Conservation (phyloP, 2,329 filamentous ascomycete species). For the Westerdykella ornata region DNA sequence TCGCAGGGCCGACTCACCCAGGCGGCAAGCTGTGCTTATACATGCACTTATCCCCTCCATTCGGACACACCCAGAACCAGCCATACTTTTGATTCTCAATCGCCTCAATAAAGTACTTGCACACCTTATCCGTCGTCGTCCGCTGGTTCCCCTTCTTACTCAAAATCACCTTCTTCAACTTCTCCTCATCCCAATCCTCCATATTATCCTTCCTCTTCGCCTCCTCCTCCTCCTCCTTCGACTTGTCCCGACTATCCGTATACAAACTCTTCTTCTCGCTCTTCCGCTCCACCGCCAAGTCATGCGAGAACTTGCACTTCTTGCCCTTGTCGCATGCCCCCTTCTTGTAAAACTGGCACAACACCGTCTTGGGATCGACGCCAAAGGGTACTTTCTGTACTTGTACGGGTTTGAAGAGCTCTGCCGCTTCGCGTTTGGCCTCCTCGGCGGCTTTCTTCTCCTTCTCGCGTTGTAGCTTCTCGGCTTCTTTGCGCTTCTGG, state of each 20-base stretch:
- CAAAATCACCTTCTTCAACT: conserved; percentile 79
- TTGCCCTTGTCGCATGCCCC: conserved; percentile 87
- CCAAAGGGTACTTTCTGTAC: conserved; percentile 97
- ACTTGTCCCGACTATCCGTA: conserved; percentile 68
- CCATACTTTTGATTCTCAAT: conserved; percentile 98
- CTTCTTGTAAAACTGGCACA: conserved; percentile 97
- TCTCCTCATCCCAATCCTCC: conserved; percentile 96
- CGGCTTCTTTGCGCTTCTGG: conserved; percentile 70
- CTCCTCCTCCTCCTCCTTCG: conserved; percentile 61
- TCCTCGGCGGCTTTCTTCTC: conserved; percentile 89
- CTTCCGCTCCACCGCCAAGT: conserved; percentile 82
- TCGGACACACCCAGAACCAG: conserved; percentile 98
- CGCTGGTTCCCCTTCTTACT: conserved; percentile 97
- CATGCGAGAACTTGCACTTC: conserved; percentile 98
- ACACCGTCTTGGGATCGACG: conserved; percentile 93
- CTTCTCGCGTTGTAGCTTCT: conserved; percentile 61
- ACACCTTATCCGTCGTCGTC: conserved; percentile 95
- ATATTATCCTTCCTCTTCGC: conserved; percentile 85
- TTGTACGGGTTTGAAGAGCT: conserved; percentile 85
- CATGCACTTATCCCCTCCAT: conserved; percentile 96
- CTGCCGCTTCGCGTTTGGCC: conserved; percentile 70
- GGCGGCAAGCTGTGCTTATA: conserved; percentile 93
- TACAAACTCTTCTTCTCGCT: conserved; percentile 89
- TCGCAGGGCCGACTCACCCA: conserved; percentile 57
- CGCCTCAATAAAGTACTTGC: conserved; percentile 95